phyloP scores from a whole-genome alignment of 179 eudicot genomes.

The Vitellaria paradoxa region DNA sequence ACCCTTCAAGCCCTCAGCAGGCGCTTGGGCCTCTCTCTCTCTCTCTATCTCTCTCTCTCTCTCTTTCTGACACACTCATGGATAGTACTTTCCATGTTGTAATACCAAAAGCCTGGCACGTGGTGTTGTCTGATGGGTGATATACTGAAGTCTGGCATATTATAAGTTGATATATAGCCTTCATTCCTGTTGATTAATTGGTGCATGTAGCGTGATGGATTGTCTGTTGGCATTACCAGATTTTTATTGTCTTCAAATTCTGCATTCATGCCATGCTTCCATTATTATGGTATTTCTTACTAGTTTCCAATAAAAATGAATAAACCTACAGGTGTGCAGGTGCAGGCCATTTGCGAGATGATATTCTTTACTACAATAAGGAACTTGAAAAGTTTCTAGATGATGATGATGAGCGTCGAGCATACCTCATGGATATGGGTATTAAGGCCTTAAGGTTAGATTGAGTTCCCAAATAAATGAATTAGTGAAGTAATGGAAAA shows the following conservation, averaged over 20 bases:
- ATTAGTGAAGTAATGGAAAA: not conserved
- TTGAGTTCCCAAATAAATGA: slow-evolving; percentile 7
- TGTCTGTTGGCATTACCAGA: not conserved
- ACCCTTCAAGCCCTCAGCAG: no score
- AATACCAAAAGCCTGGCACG: no score
- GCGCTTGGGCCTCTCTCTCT: no score
- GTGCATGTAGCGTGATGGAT: slow-evolving; percentile 3
- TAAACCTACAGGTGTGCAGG: slow-evolving; percentile 74
- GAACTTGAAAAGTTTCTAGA: slow-evolving; percentile 54
- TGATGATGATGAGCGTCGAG: slow-evolving; percentile 67
- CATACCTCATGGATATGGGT: slow-evolving; percentile 78
- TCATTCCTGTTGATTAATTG: not conserved
- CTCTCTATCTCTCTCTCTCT: no score
- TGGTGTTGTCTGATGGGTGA: no score
- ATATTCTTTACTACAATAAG: slow-evolving; percentile 54
- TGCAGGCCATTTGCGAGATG: slow-evolving; percentile 90
- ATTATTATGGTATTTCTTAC: not conserved
- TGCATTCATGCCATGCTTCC: not conserved
- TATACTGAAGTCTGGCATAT: no score
- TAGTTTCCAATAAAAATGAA: not conserved
- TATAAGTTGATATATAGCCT: not conserved
- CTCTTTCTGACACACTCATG: no score
- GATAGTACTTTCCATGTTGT: no score
- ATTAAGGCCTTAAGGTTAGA: slow-evolving; percentile 87
- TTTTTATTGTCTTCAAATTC: not conserved